Base-by-base conservation (phyloP, 441 rosid species). In the Daphne laureola region DNA sequence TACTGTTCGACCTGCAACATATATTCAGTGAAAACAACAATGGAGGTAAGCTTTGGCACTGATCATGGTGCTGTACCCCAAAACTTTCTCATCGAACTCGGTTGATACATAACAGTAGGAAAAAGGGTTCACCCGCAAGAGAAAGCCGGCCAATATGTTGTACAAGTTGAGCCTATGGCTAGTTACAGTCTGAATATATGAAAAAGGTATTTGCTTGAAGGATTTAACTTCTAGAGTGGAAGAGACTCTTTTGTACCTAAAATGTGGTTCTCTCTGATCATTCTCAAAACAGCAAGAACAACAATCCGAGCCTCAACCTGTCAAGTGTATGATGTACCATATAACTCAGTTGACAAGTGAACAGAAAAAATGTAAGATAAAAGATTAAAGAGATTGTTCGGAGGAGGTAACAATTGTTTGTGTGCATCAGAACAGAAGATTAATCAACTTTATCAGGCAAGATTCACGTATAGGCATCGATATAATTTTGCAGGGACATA, bases 241-340 rank as follows among this genome's bases (percentile, higher is more conserved):
- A 36, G 53, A 15, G 52, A 54, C 26, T 15, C 8, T 64, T 16
- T n/a, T 63, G 5, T 65, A 87, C 98, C 97, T 70, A 61, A 61
- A 47, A 62, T 61, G 51, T 71, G 71, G 63, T 79, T 87, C 84
- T 93, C 96, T 78, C 87, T 89, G 65, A 89, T 83, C 97, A 86
- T 87, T 53, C 82, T 74, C 46, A 84, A 75, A 67, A 86, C 87
- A 43, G 98, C 95, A 52, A 89, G 84, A 70, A 89, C 84, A 64
- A 93, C 86, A 51, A 89, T 91, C 59, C 97, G 86, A 64, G 90
- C 84, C 73, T 93, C 96, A 67, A 89, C 86, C 96, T 93, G 81
- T 68, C 65, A 53, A 66, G 53, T 58, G 25, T 21, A 21, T 21
- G 25, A 21, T 21, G 25, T 45, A 73, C 68, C 61, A 36, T 50